Evolutionary conservation across 495 filamentous ascomycete species (phyloP).

Genomic region (Hyaloscypha hepaticicola): DNA sequence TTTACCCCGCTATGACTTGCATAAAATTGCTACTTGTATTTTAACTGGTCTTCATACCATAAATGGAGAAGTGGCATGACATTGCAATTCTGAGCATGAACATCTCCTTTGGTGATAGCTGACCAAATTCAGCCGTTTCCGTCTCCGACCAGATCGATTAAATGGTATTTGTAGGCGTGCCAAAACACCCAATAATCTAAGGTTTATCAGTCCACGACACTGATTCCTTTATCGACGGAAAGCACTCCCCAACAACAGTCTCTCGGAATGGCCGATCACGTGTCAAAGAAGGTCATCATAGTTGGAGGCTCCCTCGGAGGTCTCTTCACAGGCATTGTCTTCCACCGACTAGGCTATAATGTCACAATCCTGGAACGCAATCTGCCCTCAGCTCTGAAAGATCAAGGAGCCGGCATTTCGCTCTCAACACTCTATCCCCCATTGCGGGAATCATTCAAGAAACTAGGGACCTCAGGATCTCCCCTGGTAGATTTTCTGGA

Average conservation of each 20-base stretch:
- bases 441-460: neutral
- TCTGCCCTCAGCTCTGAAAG: conserved; percentile 43
- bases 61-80: no score
- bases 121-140: no score
- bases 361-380: conserved; percentile 55
- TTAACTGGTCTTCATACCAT: no score
- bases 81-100: no score
- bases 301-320: conserved; percentile 52
- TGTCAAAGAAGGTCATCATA: neutral
- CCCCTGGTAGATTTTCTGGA: conserved; percentile 38
- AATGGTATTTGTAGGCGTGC: no score
- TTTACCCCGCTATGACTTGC: no score
- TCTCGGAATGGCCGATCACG: neutral
- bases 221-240: no score
- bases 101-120: no score
- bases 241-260: neutral
- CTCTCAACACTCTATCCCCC: neutral
- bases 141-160: no score
- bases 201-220: no score
- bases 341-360: conserved; percentile 48
- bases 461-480: conserved; percentile 17
- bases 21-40: no score
- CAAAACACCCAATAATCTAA: no score
- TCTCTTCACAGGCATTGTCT: conserved; percentile 46
- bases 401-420: conserved; percentile 55